Evolutionary conservation across 331 rosid species (phyloP).

Genomic region (Erythrophleum ivorense): DNA sequence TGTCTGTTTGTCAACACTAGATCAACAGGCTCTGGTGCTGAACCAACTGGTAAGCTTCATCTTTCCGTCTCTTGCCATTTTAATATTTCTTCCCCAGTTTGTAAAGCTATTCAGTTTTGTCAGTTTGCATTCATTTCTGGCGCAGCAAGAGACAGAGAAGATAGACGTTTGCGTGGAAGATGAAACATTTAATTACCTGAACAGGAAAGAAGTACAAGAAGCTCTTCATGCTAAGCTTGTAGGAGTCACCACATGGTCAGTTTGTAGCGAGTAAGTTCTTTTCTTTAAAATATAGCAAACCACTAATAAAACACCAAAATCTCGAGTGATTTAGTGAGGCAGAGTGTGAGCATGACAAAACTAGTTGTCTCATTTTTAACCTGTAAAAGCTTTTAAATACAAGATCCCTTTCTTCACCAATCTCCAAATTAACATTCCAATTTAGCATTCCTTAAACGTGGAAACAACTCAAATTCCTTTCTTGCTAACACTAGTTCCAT

Average conservation of each 20-base stretch:
- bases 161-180: constrained; percentile 81
- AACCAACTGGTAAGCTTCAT: constrained; percentile 60
- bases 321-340: neutral
- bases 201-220: constrained; percentile 66
- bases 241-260: constrained; percentile 56
- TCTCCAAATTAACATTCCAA: too few species aligned
- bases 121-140: neutral
- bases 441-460: too few species aligned
- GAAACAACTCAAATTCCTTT: neutral
- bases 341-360: neutral
- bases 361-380: neutral
- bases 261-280: constrained; percentile 54
- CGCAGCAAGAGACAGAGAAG: constrained; percentile 58
- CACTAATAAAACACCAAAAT: neutral
- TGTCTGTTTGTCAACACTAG: constrained; percentile 70
- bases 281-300: neutral
- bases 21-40: constrained; percentile 63
- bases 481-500: neutral
- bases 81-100: neutral
- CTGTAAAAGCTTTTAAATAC: too few species aligned
- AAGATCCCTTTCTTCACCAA: too few species aligned
- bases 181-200: constrained; percentile 56
- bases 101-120: neutral
- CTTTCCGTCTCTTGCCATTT: neutral
- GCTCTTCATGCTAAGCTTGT: constrained; percentile 85